Evolutionary conservation across 257 asterid species (phyloP), one percentile per base, ranked within the genome.

Genomic region (Capsicum pubescens): DNA sequence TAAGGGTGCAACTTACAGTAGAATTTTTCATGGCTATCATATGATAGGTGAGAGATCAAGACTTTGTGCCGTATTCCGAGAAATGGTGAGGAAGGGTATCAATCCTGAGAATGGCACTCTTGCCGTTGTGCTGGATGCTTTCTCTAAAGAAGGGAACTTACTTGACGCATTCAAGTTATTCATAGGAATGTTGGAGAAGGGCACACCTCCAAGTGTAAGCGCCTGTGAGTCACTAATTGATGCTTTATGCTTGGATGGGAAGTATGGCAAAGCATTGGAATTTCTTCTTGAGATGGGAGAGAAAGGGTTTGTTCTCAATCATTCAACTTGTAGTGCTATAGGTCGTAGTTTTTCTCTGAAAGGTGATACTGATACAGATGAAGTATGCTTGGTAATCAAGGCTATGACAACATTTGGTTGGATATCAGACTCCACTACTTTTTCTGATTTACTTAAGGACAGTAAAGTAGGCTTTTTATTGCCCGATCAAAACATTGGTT

Each of bases 71-170:
- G 14, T 79, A 9, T 56, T 67, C 44, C 81, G 44, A 17, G 84
- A 80, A 52, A 79, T 66, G 84, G 50, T 64, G 72, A 79, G 8
- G 2, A 68, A 68, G 56, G 84, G 76, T 17, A 56, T 68, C 39
- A 9, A 66, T 68, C 72, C 79, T 16, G 59, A 84, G 39, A 69
- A 32, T 2, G 15, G 11, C 13, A 64, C 61, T 52, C 81, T 56
- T 68, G 42, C n/a, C 39, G 7, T 84, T 19, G 50, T 79, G 60
- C 57, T 84, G 61, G 84, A 84, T 13, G 59, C 81, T 36, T 80
- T 54, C 55, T 66, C 81, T 71, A 84, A 84, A 58, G 82, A 79
- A 56, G 84, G 74, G 26, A 84, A 84, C 63, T 79, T 84, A 83
- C 46, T 60, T 35, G 81, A 84, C 14, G 84, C 71, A 35, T 21